phyloP scores from a whole-genome alignment of 2,329 filamentous ascomycete genomes.

The Chaetomium sp. region DNA sequence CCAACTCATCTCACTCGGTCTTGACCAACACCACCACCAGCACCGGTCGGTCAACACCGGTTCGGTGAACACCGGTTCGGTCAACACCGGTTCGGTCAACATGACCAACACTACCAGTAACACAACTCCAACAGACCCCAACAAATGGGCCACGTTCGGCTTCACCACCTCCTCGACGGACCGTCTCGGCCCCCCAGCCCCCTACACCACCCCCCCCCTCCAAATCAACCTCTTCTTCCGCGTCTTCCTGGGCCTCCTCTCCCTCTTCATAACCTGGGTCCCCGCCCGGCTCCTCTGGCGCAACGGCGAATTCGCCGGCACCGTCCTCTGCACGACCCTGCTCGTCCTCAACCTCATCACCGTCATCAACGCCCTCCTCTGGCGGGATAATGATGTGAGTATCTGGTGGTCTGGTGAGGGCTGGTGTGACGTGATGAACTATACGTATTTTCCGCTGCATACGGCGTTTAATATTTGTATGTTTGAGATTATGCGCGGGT shows the following conservation, averaged over 20 bases:
- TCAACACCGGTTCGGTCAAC: neutral
- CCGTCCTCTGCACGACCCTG: conserved; percentile 42
- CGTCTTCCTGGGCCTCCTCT: conserved; percentile 40
- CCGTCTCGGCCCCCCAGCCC: conserved; percentile 17
- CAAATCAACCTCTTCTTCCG: conserved; percentile 43
- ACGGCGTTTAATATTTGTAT: conserved; percentile 45
- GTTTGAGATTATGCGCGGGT: conserved; percentile 49
- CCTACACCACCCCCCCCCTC: conserved; percentile 25
- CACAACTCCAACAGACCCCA: neutral
- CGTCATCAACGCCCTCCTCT: conserved; percentile 46
- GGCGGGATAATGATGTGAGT: conserved; percentile 44
- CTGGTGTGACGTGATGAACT: conserved; percentile 47
- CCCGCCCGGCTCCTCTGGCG: conserved; percentile 45
- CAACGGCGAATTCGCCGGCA: conserved; percentile 49
- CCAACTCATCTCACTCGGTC: neutral
- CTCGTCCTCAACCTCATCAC: conserved; percentile 43
- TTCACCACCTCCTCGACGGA: conserved; percentile 23
- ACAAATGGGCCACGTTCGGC: conserved; percentile 12
- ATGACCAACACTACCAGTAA: no score
- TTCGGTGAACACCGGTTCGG: neutral
- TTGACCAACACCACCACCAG: neutral
- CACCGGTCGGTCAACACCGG: neutral
- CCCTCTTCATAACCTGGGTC: conserved; percentile 42
- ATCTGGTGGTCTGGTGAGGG: conserved; percentile 47
- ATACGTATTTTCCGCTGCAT: conserved; percentile 31